phyloP scores from a whole-genome alignment of 371 early-diverging fungal species.

The Lichtheimia hyalospora region DNA sequence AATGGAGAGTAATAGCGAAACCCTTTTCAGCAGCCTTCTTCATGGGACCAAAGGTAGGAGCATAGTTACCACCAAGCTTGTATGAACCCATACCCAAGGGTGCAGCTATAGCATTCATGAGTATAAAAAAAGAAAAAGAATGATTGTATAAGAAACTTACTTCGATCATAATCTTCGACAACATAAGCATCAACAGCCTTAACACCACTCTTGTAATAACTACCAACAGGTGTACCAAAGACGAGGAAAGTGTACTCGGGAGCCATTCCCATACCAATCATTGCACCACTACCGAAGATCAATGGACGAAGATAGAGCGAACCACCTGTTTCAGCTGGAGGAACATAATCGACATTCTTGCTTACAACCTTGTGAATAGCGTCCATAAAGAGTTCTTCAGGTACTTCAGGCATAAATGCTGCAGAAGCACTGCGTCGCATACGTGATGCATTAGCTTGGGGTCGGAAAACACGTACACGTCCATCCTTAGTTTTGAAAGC shows the following conservation, averaged over 20 bases:
- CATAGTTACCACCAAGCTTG: constrained; percentile 83
- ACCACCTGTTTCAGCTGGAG: constrained; percentile 66
- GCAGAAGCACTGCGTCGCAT: constrained; percentile 59
- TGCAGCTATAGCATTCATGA: constrained; percentile 36
- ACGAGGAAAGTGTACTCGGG: constrained; percentile 75
- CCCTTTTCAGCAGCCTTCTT: constrained; percentile 64
- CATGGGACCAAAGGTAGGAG: constrained; percentile 61
- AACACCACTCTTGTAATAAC: constrained; percentile 69
- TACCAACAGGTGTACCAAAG: constrained; percentile 73
- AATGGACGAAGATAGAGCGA: constrained; percentile 73
- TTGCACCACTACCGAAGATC: constrained; percentile 71
- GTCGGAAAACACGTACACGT: constrained; percentile 76
- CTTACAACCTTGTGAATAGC: constrained; percentile 59
- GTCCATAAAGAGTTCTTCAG: constrained; percentile 68
- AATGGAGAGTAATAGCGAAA: constrained; percentile 71
- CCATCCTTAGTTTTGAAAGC: constrained; percentile 77
- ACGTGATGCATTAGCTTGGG: constrained; percentile 71
- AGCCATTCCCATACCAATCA: constrained; percentile 66
- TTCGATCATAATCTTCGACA: constrained; percentile 72
- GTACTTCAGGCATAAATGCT: constrained; percentile 62
- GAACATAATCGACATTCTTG: constrained; percentile 73
- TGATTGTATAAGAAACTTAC: constrained; percentile 28
- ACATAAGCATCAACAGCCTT: constrained; percentile 71
- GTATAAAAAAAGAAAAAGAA: not conserved
- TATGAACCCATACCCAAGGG: constrained; percentile 64